phyloP scores from a whole-genome alignment of 2,329 filamentous ascomycete genomes.

The Monosporascus sp. region DNA sequence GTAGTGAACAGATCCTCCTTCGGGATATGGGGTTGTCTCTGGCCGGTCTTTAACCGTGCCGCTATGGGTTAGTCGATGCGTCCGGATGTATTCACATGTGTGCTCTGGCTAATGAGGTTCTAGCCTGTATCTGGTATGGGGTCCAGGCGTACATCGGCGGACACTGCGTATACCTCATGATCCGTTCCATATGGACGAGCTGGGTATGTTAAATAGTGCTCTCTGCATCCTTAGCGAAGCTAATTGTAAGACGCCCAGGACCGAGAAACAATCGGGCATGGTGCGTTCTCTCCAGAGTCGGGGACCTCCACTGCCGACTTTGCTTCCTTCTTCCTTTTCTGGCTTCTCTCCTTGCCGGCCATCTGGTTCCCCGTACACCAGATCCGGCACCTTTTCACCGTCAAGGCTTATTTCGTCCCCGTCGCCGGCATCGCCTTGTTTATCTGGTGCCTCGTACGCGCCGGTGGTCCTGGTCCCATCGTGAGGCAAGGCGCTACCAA shows the following conservation, averaged over 20 bases:
- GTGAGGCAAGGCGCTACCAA: constrained; percentile 60
- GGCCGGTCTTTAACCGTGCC: constrained; percentile 86
- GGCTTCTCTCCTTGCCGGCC: constrained; percentile 72
- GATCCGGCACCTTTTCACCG: constrained; percentile 84
- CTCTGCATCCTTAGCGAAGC: neutral
- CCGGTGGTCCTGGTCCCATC: constrained; percentile 79
- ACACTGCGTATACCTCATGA: constrained; percentile 83
- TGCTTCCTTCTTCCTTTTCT: constrained; percentile 82
- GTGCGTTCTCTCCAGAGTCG: constrained; percentile 51
- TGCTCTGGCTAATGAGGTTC: constrained; percentile 2
- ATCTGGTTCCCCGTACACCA: constrained; percentile 88
- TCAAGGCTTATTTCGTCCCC: constrained; percentile 81
- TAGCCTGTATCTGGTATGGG: constrained; percentile 79
- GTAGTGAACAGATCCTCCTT: constrained; percentile 74
- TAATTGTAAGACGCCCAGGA: constrained; percentile 28
- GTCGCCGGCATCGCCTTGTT: constrained; percentile 80
- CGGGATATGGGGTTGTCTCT: constrained; percentile 82
- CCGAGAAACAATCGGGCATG: constrained; percentile 56
- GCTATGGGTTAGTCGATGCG: constrained; percentile 53
- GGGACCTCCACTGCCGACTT: constrained; percentile 73
- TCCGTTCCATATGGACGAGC: constrained; percentile 72
- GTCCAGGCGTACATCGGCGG: constrained; percentile 83
- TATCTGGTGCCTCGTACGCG: constrained; percentile 78
- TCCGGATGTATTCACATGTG: neutral
- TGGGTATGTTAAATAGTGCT: constrained; percentile 40